A percentile compares a stretch with the other conserved stretches of the same genome.
These are phyloP conservation scores for Fusarium devonianum DNA, from an alignment of 2,329 filamentous ascomycete genomes.

Conservation along the genomic window DNA sequence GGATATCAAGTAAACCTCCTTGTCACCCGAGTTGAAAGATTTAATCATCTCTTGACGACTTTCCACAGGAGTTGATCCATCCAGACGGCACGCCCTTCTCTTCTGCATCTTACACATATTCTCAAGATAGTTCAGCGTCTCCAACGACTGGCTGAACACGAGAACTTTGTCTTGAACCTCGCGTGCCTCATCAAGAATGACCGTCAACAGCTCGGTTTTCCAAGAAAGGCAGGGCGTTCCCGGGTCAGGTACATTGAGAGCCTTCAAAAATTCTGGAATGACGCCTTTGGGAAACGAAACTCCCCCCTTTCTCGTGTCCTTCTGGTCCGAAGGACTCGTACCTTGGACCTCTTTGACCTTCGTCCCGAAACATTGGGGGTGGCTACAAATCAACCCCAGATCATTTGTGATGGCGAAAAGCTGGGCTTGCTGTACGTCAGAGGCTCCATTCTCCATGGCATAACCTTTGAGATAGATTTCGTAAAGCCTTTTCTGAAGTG, in stretches of 20 bases:
- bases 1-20: slow-evolving; percentile 78
- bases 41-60: slow-evolving; percentile 70
- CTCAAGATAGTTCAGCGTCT: slow-evolving; percentile 74
- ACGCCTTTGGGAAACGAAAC: slow-evolving; percentile 38
- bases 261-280: slow-evolving; percentile 44
- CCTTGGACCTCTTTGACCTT: slow-evolving; percentile 40
- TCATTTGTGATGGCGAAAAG: slow-evolving; percentile 50
- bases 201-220: slow-evolving; percentile 71
- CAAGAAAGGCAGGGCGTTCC: slow-evolving; percentile 64
- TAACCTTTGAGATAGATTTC: slow-evolving; percentile 50
- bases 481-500: slow-evolving; percentile 71
- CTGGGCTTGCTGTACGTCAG: slow-evolving; percentile 4
- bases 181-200: slow-evolving; percentile 73
- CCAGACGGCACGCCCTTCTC: slow-evolving; percentile 65
- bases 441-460: background rate
- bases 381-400: slow-evolving; percentile 59
- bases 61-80: slow-evolving; percentile 66
- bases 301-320: slow-evolving; percentile 13
- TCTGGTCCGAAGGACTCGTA: background rate
- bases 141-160: slow-evolving; percentile 78
- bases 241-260: slow-evolving; percentile 51
- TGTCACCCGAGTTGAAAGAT: slow-evolving; percentile 67
- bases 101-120: slow-evolving; percentile 58
- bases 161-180: slow-evolving; percentile 74
- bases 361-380: slow-evolving; percentile 57